phyloP scores from a whole-genome alignment of 768 basidiomycete genomes.

The Candolleomyces aberdarensis region DNA sequence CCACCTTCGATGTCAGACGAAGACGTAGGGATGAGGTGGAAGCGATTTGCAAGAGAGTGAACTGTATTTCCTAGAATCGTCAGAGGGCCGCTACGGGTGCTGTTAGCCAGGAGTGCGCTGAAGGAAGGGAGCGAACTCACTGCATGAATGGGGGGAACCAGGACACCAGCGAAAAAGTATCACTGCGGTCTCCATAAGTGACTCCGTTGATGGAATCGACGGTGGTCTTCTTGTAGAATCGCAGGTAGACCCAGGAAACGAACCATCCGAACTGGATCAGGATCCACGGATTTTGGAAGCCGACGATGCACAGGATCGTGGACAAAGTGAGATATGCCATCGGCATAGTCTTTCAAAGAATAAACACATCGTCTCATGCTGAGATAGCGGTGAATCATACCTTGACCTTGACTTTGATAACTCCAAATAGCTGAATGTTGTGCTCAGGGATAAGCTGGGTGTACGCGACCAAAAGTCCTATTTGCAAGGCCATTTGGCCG shows the following conservation, averaged over 20 bases:
- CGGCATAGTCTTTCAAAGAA: slow-evolving; percentile 68
- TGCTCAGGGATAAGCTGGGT: slow-evolving; percentile 98
- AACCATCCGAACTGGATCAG: slow-evolving; percentile 99
- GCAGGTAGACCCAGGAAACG: slow-evolving; percentile 90
- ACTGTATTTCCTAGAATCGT: slow-evolving; percentile 64
- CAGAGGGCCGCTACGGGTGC: slow-evolving; percentile 60
- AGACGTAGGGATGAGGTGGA: slow-evolving; percentile 72
- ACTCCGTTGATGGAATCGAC: slow-evolving; percentile 59
- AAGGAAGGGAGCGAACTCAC: slow-evolving; percentile 44
- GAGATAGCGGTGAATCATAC: slow-evolving; percentile 35
- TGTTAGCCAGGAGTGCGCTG: background rate
- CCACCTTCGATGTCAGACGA: slow-evolving; percentile 69
- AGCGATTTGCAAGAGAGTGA: slow-evolving; percentile 59
- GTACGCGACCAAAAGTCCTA: slow-evolving; percentile 89
- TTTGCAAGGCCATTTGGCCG: slow-evolving; percentile 90
- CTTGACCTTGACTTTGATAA: slow-evolving; percentile 87
- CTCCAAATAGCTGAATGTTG: slow-evolving; percentile 89
- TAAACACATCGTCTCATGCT: background rate
- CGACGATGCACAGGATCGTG: slow-evolving; percentile 76
- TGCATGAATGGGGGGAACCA: slow-evolving; percentile 98
- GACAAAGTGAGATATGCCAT: slow-evolving; percentile 93
- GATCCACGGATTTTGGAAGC: slow-evolving; percentile 87
- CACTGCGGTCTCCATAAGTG: slow-evolving; percentile 89
- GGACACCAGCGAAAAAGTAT: slow-evolving; percentile 90
- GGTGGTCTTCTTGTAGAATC: slow-evolving; percentile 91